A percentile compares a stretch with the other conserved stretches of the same genome.
These are phyloP conservation scores for Pilatotrama ljubarskyi DNA, from an alignment of 768 basidiomycete species.

Conservation along the genomic window DNA sequence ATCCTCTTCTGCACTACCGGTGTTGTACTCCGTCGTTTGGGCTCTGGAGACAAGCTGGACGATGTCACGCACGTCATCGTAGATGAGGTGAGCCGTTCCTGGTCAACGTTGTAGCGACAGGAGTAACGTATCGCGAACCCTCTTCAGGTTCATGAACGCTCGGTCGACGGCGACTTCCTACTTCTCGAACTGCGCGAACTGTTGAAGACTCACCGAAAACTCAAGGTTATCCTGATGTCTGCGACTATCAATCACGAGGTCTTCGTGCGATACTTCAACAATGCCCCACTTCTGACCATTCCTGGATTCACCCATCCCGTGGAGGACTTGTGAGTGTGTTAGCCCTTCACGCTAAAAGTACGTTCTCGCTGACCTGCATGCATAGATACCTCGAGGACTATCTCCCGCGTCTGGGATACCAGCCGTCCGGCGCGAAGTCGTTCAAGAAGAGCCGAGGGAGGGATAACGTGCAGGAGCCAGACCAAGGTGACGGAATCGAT, in stretches of 20 bases:
- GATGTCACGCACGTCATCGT: slow-evolving; percentile 84
- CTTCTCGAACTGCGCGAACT: slow-evolving; percentile 82
- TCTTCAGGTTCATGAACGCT: slow-evolving; percentile 83
- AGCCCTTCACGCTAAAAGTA: not conserved
- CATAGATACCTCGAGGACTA: slow-evolving; percentile 84
- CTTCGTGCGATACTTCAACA: slow-evolving; percentile 81
- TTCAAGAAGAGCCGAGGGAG: slow-evolving; percentile 37
- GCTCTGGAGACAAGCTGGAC: slow-evolving; percentile 67
- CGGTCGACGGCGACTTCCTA: slow-evolving; percentile 88
- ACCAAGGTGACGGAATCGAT: slow-evolving; percentile 56
- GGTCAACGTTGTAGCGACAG: not conserved
- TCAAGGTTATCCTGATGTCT: slow-evolving; percentile 90
- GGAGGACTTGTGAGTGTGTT: slow-evolving; percentile 58
- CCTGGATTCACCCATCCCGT: slow-evolving; percentile 84
- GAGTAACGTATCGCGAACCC: no score
- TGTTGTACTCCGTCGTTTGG: slow-evolving; percentile 79
- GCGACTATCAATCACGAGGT: slow-evolving; percentile 91
- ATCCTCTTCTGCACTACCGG: slow-evolving; percentile 93
- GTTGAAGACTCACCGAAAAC: slow-evolving; percentile 54
- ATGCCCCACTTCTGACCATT: slow-evolving; percentile 80
- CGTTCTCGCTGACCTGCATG: slow-evolving; percentile 13
- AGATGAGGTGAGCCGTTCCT: slow-evolving; percentile 65
- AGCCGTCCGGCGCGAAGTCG: slow-evolving; percentile 43
- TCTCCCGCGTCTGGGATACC: slow-evolving; percentile 57
- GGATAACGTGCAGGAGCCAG: slow-evolving; percentile 36